Evolutionary conservation across 1,284 basidiomycete species (phyloP), one percentile per base, ranked within the genome.

Genomic region (Apiotrichum gracile): DNA sequence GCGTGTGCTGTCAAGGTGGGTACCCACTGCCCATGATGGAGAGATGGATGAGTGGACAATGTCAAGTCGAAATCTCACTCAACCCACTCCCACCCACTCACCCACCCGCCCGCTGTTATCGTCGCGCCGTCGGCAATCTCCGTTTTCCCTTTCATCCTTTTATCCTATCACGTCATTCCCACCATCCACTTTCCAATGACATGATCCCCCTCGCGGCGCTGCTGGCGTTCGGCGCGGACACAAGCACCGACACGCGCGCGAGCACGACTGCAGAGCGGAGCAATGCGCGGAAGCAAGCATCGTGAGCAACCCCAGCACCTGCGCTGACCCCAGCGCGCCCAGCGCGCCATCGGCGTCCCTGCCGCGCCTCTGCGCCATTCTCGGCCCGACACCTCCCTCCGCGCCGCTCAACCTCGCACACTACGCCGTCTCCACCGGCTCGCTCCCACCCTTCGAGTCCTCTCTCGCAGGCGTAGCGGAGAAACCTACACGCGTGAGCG

Each of bases 301-400:
- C n/a, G 39, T 3, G 25, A 21, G 7, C 29, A 47, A 19, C 17
- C 33, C n/a, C 19, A 25, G 7, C 27, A 65, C 16, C 66, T 64
- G 24, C 47, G 63, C 13, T 52, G 55, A 2, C 51, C 66, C 5
- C 54, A 64, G n/a, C 55, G 37, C 37, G 67, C 5, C 56, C 61
- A 7, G n/a, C n/a, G n/a, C n/a, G n/a, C 61, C 64, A 17, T 17
- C 46, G 64, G 13, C 60, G 54, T 38, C 37, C 27, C n/a, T 54
- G 44, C 2, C 58, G 55, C 27, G 54, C 57, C 26, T 22, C 27
- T 22, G 21, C 13, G 40, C 51, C 16, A n/a, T 72, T 14, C 47
- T 68, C 17, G 70, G 70, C 31, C 61, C 64, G 0, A 54, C 68
- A 3, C 70, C 70, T 3, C 58, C 68, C 2, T 67, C 62, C 12